Evolutionary conservation across 2,329 filamentous ascomycete genomes (phyloP).

Genomic region (Scopulariopsis brevicaulis): DNA sequence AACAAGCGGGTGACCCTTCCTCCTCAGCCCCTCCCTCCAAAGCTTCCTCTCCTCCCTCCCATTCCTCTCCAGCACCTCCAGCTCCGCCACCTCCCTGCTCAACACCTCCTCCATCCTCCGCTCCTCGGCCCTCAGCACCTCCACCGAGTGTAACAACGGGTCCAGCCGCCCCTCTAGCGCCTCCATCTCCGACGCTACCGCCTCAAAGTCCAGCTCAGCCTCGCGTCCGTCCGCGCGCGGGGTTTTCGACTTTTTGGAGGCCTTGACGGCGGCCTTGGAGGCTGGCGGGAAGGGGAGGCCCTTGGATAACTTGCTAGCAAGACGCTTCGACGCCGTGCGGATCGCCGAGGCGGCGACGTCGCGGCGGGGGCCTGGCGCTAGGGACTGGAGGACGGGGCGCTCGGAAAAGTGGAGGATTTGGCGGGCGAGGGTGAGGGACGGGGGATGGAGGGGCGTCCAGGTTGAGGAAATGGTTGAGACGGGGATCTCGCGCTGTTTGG

Average conservation of each 20-base stretch:
- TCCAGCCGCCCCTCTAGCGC: slow-evolving; percentile 47
- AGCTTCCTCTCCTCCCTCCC: slow-evolving; percentile 40
- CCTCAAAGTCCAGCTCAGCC: slow-evolving; percentile 55
- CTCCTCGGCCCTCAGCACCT: slow-evolving; percentile 47
- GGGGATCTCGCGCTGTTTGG: slow-evolving; percentile 42
- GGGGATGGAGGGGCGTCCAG: slow-evolving; percentile 47
- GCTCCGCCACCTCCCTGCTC: slow-evolving; percentile 31
- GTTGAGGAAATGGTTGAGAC: slow-evolving; percentile 55
- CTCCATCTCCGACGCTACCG: slow-evolving; percentile 46
- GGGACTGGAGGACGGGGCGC: slow-evolving; percentile 47
- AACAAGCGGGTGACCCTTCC: slow-evolving; percentile 20
- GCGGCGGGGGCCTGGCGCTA: slow-evolving; percentile 35
- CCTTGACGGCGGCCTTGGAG: slow-evolving; percentile 12
- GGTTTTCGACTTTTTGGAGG: slow-evolving; percentile 5
- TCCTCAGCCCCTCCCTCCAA: slow-evolving; percentile 35
- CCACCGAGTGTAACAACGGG: slow-evolving; percentile 49
- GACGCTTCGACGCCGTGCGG: slow-evolving; percentile 38
- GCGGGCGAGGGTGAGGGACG: slow-evolving; percentile 43
- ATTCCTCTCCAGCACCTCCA: slow-evolving; percentile 45
- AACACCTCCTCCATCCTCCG: slow-evolving; percentile 42
- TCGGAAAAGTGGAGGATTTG: slow-evolving; percentile 46
- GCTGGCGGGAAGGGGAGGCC: slow-evolving; percentile 58
- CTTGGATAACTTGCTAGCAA: slow-evolving; percentile 45
- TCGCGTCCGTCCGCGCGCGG: slow-evolving; percentile 31
- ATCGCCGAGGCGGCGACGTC: slow-evolving; percentile 45